A percentile compares a stretch with the other conserved stretches of the same genome.
phyloP scores from a whole-genome alignment of 306 rosid genomes.

The Medicago lupulina region DNA sequence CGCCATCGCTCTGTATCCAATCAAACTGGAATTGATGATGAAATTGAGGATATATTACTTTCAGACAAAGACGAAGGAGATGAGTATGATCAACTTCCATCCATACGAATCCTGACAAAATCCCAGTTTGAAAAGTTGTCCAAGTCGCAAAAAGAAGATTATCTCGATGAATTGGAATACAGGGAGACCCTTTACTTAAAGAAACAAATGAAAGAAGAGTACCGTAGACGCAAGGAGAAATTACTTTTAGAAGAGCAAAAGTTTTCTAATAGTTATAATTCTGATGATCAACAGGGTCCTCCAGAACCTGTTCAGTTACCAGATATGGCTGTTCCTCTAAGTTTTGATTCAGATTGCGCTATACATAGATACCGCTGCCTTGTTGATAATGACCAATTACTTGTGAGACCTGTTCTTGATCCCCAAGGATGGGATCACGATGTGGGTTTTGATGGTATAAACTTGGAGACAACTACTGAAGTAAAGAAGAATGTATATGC shows the following conservation, averaged over 20 bases:
- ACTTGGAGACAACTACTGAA: slow-evolving; percentile 71
- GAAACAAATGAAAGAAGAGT: slow-evolving; percentile 90
- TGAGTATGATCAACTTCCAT: slow-evolving; percentile 88
- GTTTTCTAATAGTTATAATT: slow-evolving; percentile 45
- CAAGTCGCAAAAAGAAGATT: slow-evolving; percentile 66
- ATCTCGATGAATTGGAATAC: slow-evolving; percentile 93
- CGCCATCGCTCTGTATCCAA: slow-evolving; percentile 51
- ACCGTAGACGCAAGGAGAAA: slow-evolving; percentile 56
- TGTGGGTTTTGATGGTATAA: slow-evolving; percentile 87
- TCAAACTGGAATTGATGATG: slow-evolving; percentile 58
- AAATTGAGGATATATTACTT: slow-evolving; percentile 62
- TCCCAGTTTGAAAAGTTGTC: slow-evolving; percentile 83
- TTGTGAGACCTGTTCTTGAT: slow-evolving; percentile 93
- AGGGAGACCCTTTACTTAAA: slow-evolving; percentile 88
- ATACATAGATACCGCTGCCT: slow-evolving; percentile 85
- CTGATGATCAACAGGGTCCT: slow-evolving; percentile 62
- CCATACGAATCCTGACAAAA: slow-evolving; percentile 77
- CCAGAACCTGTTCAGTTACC: slow-evolving; percentile 77
- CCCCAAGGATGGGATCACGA: slow-evolving; percentile 98
- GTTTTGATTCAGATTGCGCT: slow-evolving; percentile 71
- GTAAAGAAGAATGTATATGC: slow-evolving; percentile 61
- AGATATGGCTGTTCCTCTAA: slow-evolving; percentile 83
- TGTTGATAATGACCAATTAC: slow-evolving; percentile 68
- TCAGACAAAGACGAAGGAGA: slow-evolving; percentile 66
- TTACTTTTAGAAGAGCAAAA: slow-evolving; percentile 50